Base-by-base conservation (phyloP, 352 stramenopile genomes). In the Thraustochytrium sp. region DNA sequence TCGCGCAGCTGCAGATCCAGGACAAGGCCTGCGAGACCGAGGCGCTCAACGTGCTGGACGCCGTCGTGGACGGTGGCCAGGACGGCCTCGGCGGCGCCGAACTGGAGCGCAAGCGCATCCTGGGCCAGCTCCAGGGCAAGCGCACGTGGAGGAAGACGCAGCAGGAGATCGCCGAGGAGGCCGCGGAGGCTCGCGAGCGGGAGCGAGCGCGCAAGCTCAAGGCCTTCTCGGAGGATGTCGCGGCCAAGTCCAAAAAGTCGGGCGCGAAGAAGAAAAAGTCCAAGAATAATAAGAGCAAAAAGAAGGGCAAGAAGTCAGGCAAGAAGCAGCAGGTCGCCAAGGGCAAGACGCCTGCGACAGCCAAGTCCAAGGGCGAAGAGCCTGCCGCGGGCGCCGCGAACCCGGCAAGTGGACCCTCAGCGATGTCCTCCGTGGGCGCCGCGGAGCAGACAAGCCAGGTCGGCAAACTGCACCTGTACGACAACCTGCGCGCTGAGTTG, bases 61-160 rank as follows among this genome's bases (percentile, higher is more conserved):
- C 44, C 26, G 68, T 80, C 8, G 68, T 80, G n/a, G 46, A 44
- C n/a, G 68, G 68, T n/a, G 31, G 64, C n/a, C 40, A 77, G n/a
- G 42, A 64, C 37, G 53, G 40, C 38, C 48, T 26, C 4, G 76
- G 26, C n/a, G 31, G 9, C 18, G 68, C 31, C 26, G 34, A 80
- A 29, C 46, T 21, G 31, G 53, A 80, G 51, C 48, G 68, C 9
- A 8, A 80, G 48, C 46, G 68, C 23, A 38, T 80, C 16, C 44
- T 80, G 8, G 68, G 68, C 21, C 68, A 80, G 34, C 53, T 80
- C 37, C 0, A 80, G 42, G 68, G 68, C 23, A 61, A 80, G 42
- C 68, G 40, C 3, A 80, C 68, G 3, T 80, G 68, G 68, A 51
- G 31, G n/a, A 80, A 80, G 44, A 80, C 68, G 1, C 68, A 80